phyloP scores from a whole-genome alignment of 75 land plant species.

The Adiantum capillusveneris region DNA sequence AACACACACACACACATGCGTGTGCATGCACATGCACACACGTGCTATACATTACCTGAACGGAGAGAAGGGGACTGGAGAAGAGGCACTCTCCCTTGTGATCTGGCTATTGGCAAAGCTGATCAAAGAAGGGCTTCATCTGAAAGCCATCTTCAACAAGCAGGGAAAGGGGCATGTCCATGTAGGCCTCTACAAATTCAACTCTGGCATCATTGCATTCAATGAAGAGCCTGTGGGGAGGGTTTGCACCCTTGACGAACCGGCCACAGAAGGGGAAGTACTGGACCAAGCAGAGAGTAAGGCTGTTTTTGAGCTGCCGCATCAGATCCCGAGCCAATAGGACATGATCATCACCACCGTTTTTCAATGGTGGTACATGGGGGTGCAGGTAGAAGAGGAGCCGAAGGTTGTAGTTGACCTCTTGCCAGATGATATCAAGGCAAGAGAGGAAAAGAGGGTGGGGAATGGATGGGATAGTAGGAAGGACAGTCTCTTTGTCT shows the following conservation, averaged over 20 bases:
- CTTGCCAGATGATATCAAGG: conserved; percentile 1
- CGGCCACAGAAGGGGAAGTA: neutral
- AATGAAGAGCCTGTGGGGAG: neutral
- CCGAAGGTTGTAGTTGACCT: neutral
- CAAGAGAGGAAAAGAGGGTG: neutral
- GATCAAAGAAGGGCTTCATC: neutral
- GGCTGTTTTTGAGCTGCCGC: neutral
- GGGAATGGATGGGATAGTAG: too few relatives aligned
- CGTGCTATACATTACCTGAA: neutral
- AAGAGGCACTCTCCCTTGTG: conserved; percentile 1
- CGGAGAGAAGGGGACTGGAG: neutral
- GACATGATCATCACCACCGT: neutral
- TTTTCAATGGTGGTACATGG: neutral
- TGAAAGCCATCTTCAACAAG: neutral
- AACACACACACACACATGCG: too few relatives aligned
- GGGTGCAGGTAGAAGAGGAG: conserved; percentile 1
- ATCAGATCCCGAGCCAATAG: neutral
- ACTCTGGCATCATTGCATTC: neutral
- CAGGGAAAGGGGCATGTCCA: neutral
- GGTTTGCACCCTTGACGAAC: neutral
- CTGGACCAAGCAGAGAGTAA: neutral
- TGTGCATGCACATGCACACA: too few relatives aligned
- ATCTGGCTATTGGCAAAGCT: neutral
- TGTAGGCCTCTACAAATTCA: neutral
- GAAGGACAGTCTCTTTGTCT: too few relatives aligned